phyloP scores from a whole-genome alignment of 1,284 basidiomycete species.

The Tilletiaria anomala region DNA sequence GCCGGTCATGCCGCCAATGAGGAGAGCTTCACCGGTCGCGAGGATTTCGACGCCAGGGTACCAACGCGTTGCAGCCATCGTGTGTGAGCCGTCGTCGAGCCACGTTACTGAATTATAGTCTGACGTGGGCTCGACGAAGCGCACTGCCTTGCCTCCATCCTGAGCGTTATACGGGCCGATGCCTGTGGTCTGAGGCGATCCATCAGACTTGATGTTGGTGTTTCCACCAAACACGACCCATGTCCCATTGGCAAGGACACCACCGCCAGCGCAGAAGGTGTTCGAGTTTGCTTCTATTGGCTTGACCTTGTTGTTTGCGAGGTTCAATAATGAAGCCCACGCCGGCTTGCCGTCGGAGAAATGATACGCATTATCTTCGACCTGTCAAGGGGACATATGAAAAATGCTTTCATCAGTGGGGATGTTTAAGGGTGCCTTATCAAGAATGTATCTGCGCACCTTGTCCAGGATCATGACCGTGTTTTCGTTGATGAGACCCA shows the following conservation, averaged over 20 bases:
- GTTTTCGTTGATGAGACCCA: slow-evolving; percentile 31
- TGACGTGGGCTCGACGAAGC: slow-evolving; percentile 26
- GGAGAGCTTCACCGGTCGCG: slow-evolving; percentile 28
- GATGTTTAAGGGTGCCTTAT: too few relatives aligned
- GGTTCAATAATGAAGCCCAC: slow-evolving; percentile 29
- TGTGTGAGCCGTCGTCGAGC: slow-evolving; percentile 1
- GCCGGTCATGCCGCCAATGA: slow-evolving; percentile 30
- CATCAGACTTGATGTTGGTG: slow-evolving; percentile 35
- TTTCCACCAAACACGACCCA: slow-evolving; percentile 41
- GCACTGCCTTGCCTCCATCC: slow-evolving; percentile 32
- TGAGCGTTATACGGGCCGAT: slow-evolving; percentile 18
- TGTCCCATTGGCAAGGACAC: slow-evolving; percentile 36
- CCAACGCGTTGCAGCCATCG: slow-evolving; percentile 29
- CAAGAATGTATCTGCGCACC: too few relatives aligned
- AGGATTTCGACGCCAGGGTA: slow-evolving; percentile 37
- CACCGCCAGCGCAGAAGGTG: slow-evolving; percentile 40
- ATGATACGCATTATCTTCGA: too few relatives aligned
- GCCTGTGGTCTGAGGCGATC: slow-evolving; percentile 7
- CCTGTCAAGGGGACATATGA: too few relatives aligned
- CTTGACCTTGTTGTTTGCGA: slow-evolving; percentile 22
- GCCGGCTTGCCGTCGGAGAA: slow-evolving; percentile 26
- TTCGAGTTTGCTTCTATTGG: slow-evolving; percentile 36
- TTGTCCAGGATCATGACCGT: slow-evolving; percentile 40
- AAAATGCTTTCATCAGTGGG: too few relatives aligned
- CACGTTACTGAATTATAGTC: not conserved